Evolutionary conservation across 2,329 filamentous ascomycete species (phyloP), one percentile per base, ranked within the genome.

Genomic region (Calonectria crousiana): DNA sequence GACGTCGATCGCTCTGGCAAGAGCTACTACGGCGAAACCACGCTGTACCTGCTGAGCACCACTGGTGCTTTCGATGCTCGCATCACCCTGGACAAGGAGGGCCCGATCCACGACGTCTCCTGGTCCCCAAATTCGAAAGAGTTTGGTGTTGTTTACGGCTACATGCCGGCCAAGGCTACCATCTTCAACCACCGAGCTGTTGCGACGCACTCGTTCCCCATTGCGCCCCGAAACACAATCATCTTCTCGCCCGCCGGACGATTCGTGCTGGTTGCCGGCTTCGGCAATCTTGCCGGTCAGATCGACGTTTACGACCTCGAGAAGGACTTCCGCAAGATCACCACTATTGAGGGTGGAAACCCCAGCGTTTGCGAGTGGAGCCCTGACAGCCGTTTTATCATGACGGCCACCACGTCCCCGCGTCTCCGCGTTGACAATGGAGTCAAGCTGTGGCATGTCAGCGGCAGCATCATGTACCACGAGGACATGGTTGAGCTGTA

Each of bases 21-120:
- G 92, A 98, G 95, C 87, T 99, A 99, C 88, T 99, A 99, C 81
- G 97, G 97, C 83, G 97, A 99, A 88, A 98, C 97, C 13, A 98
- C 95, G 77, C 92, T 99, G 83, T 98, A 98, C 87, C 91, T 99
- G 79, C 91, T 99, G 76, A 98, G 95, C 85, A 94, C 95, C 77
- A 97, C 94, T 82, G 96, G 96, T 76, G 92, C 93, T 62, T 97
- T 98, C 82, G 97, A 99, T 85, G 97, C 96, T 73, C 93, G 97
- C 80, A 93, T 99, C 79, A 92, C 94, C 76, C 89, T 98, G 66
- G 97, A 99, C 86, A 98, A 98, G 88, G 96, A 98, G 84, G 97
- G 97, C 0, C 97, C 97, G 6, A 98, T 98, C 81, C 96, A 98
- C 85, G 97, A 99, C 83, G 96, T 99, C 53, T 92, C 94, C n/a